Evolutionary conservation across 164 flowering plant genomes (phyloP), one percentile per base, ranked within the genome.

Genomic region (Litsea cubeba): DNA sequence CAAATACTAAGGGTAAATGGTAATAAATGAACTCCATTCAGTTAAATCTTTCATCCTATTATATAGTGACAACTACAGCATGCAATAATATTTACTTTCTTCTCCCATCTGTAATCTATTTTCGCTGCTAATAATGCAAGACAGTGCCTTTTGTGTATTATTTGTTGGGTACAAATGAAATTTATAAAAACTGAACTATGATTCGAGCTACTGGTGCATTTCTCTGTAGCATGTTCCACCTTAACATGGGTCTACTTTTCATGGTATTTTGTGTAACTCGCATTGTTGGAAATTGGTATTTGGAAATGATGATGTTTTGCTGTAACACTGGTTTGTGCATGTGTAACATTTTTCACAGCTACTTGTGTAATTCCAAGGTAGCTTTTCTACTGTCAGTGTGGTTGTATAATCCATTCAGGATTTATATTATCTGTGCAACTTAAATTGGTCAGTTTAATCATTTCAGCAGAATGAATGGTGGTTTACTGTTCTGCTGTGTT

Each of bases 141-240:
- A 30, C 35, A 7, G 78, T 74, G 18, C 83, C 88, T 75, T 85
- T 87, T 2, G 82, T 76, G 63, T 84, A 85, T 68, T 87, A 86
- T 50, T 76, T 78, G 62, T 85, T 87, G 20, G 60, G 12, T 15
- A 54, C 6, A 54, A 54, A 20, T 54, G 60, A 20, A 18, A 54
- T 20, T 54, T 54, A 17, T 0, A 54, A 20, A 54, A 54, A 54
- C 60, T 54, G 60, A 20, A 54, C 60, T 18, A 20, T 54, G 18
- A 15, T 17, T 40, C 46, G 2, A 40, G 11, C 46, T 40, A 4
- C 46, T 40, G 11, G 46, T 40, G 46, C 46, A 8, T 40, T 8
- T 40, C 46, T 40, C 46, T 8, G 46, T 40, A 11, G 46, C 11
- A 40, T 40, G 46, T 40, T 40, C 46, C 3, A 0, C n/a, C 60